Percentiles rank a stretch among this genome's conserved stretches.
Conservation (phyloP, 331 rosid species). For the Erythrophleum ivorense region DNA sequence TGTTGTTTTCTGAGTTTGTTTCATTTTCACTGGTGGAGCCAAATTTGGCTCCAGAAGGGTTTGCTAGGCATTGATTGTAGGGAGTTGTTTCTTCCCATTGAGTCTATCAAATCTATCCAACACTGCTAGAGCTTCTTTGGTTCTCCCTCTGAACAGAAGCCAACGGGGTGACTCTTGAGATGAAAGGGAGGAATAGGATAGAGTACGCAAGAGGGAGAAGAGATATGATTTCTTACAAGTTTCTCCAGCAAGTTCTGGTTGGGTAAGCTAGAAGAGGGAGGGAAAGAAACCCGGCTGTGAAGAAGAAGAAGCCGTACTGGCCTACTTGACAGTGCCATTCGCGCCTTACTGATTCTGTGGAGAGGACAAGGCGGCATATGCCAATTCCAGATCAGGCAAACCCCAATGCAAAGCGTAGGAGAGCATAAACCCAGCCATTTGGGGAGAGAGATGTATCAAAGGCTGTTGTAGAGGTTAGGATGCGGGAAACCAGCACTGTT, state of each 20-base stretch:
- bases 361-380: constrained; percentile 40
- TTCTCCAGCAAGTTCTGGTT: constrained; percentile 43
- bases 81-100: constrained; percentile 37
- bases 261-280: constrained; percentile 46
- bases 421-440: constrained; percentile 34
- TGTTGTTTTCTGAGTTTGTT: background rate
- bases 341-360: constrained; percentile 40
- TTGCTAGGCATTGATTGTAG: constrained; percentile 22
- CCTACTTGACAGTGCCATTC: constrained; percentile 44
- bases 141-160: constrained; percentile 40
- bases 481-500: constrained; percentile 36
- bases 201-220: constrained; percentile 35
- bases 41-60: constrained; percentile 22
- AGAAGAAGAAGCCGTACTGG: constrained; percentile 46
- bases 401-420: constrained; percentile 39
- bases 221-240: constrained; percentile 38
- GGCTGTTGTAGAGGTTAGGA: constrained; percentile 42
- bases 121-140: constrained; percentile 38
- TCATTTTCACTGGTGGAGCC: constrained; percentile 1
- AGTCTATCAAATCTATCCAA: constrained; percentile 38
- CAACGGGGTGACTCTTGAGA: constrained; percentile 43
- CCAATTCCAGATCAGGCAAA: constrained; percentile 50
- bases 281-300: constrained; percentile 40
- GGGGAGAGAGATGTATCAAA: constrained; percentile 39
- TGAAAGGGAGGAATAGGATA: constrained; percentile 30